Evolutionary conservation across 2,329 filamentous ascomycete genomes (phyloP).

Genomic region (Akanthomyces uredinophilus): DNA sequence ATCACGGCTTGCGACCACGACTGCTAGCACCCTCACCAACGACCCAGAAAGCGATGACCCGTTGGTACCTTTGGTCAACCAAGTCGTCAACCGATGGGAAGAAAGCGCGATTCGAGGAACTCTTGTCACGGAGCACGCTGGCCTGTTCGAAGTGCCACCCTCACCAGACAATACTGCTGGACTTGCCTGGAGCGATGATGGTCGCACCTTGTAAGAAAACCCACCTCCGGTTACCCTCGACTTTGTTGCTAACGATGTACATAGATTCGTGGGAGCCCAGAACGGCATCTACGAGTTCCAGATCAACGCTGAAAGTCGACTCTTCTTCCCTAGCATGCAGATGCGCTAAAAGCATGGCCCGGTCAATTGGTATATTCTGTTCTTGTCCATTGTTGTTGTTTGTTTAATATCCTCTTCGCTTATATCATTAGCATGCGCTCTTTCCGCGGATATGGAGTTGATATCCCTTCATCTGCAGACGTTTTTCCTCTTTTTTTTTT

Average conservation of each 20-base stretch:
- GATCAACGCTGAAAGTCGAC: slow-evolving; percentile 59
- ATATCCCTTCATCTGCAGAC: not conserved
- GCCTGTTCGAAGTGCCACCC: slow-evolving; percentile 39
- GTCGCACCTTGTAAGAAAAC: slow-evolving; percentile 50
- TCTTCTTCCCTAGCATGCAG: slow-evolving; percentile 50
- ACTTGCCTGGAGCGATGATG: slow-evolving; percentile 57
- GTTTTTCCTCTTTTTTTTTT: not conserved
- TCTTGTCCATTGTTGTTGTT: not conserved
- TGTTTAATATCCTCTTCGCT: slow-evolving; percentile 1
- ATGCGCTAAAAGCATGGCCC: slow-evolving; percentile 38
- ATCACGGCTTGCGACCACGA: not conserved
- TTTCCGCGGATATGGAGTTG: slow-evolving; percentile 7
- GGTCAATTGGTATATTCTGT: not conserved
- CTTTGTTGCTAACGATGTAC: slow-evolving; percentile 19
- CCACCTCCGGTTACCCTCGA: not conserved
- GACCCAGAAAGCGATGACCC: slow-evolving; percentile 33
- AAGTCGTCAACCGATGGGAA: slow-evolving; percentile 33
- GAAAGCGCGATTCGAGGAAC: slow-evolving; percentile 32
- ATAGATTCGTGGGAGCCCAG: slow-evolving; percentile 59
- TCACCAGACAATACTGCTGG: slow-evolving; percentile 56
- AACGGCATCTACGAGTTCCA: slow-evolving; percentile 72
- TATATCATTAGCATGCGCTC: slow-evolving; percentile 11
- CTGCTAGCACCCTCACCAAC: not conserved
- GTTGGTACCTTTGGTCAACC: slow-evolving; percentile 33
- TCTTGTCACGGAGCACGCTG: slow-evolving; percentile 29